phyloP scores from a whole-genome alignment of 306 rosid species.

The Quercus aquifolioides region DNA sequence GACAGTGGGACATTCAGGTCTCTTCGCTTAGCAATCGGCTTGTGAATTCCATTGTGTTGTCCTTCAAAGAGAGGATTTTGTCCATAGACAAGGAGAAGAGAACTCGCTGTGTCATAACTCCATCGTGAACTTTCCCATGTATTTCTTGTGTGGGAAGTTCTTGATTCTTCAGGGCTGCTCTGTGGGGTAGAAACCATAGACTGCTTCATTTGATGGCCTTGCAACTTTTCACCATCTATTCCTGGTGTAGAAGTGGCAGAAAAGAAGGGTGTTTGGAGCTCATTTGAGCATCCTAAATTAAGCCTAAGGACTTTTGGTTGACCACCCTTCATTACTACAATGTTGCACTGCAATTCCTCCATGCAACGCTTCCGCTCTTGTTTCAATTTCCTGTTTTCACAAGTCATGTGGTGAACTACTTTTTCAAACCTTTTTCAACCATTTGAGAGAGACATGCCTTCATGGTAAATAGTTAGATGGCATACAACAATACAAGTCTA shows the following conservation, averaged over 20 bases:
- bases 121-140: conserved; percentile 53
- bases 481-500: background rate
- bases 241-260: conserved; percentile 74
- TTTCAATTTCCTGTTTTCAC: conserved; percentile 70
- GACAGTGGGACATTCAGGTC: conserved; percentile 37
- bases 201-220: conserved; percentile 61
- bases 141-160: conserved; percentile 56
- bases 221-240: conserved; percentile 38
- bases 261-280: conserved; percentile 72
- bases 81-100: conserved; percentile 68
- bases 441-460: background rate
- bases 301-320: conserved; percentile 83
- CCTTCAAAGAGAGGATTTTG: conserved; percentile 81
- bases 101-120: conserved; percentile 54
- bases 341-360: conserved; percentile 84
- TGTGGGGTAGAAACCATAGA: conserved; percentile 52
- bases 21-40: conserved; percentile 29
- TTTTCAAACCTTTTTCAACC: background rate
- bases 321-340: conserved; percentile 78
- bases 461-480: background rate
- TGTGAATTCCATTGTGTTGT: conserved; percentile 28
- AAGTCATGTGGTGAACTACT: background rate
- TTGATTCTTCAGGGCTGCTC: conserved; percentile 78
- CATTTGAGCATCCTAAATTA: conserved; percentile 66
- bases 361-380: conserved; percentile 84